A percentile compares a stretch with the other conserved stretches of the same genome.
These are phyloP conservation scores for Pulveroboletus frians DNA, from an alignment of 768 basidiomycete species.

Conservation along the genomic window DNA sequence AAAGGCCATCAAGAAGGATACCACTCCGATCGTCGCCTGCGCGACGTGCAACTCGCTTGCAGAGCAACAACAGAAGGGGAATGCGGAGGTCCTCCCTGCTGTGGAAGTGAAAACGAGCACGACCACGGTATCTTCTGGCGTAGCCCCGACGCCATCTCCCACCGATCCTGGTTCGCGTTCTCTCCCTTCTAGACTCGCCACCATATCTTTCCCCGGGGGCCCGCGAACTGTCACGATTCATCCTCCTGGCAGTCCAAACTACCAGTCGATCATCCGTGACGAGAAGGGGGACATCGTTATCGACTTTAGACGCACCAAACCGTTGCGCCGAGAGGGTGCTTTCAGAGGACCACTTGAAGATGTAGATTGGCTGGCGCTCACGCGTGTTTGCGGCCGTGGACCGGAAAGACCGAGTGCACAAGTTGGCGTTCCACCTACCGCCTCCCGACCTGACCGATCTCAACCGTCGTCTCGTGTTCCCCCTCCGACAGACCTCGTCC, in stretches of 20 bases:
- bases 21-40: not conserved
- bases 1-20: slow-evolving; percentile 6
- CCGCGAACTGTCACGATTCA: slow-evolving; percentile 22
- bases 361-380: slow-evolving; percentile 2
- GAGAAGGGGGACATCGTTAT: slow-evolving; percentile 15
- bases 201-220: slow-evolving; percentile 18
- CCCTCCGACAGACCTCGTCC: slow-evolving; percentile 3
- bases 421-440: not conserved
- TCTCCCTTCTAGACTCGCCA: slow-evolving; percentile 1
- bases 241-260: slow-evolving; percentile 11
- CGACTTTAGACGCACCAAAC: slow-evolving; percentile 5
- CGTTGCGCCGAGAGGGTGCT: slow-evolving; percentile 19
- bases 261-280: slow-evolving; percentile 14
- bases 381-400: slow-evolving; percentile 13
- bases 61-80: slow-evolving; percentile 8
- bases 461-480: not conserved
- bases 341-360: slow-evolving; percentile 12
- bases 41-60: not conserved
- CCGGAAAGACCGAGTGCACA: not conserved
- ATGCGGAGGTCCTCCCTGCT: not conserved
- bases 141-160: not conserved
- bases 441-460: slow-evolving; percentile 11
- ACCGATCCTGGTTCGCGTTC: not conserved
- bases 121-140: not conserved
- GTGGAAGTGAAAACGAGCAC: not conserved